Evolutionary conservation across 2,329 filamentous ascomycete genomes (phyloP).

Genomic region (Magnaporthales sp.): DNA sequence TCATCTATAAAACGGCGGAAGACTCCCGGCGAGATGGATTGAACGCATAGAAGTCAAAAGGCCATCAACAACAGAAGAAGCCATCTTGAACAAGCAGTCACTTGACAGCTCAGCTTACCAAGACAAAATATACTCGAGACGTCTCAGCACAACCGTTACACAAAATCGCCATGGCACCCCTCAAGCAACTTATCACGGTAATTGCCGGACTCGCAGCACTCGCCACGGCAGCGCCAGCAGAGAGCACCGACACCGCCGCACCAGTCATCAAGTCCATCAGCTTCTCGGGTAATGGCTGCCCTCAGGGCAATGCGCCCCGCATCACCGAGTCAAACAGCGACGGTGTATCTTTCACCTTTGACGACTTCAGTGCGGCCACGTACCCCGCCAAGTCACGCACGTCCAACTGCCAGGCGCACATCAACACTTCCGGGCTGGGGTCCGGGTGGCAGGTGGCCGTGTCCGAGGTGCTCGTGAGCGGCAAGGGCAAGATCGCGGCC

Average conservation of each 20-base stretch:
- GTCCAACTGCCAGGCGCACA: conserved; percentile 27
- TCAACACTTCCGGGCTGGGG: conserved; percentile 12
- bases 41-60: not conserved
- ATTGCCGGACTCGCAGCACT: conserved; percentile 12
- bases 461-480: conserved; percentile 21
- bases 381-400: conserved; percentile 16
- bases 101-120: not conserved
- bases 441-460: conserved; percentile 30
- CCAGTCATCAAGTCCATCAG: conserved; percentile 19
- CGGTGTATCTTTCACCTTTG: conserved; percentile 13
- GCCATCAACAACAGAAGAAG: not conserved
- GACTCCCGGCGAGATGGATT: not conserved
- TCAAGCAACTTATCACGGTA: conserved; percentile 11
- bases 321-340: conserved; percentile 21
- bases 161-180: conserved; percentile 12
- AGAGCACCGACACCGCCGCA: conserved; percentile 12
- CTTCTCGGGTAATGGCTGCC: conserved; percentile 28
- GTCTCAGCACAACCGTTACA: too few species aligned
- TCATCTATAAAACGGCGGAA: not conserved
- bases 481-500: conserved; percentile 22
- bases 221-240: conserved; percentile 11
- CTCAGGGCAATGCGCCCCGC: conserved; percentile 21
- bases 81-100: not conserved
- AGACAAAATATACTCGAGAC: too few species aligned
- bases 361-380: conserved; percentile 5